Conservation (phyloP, 139 green algal species). For the Haematococcus sp. region DNA sequence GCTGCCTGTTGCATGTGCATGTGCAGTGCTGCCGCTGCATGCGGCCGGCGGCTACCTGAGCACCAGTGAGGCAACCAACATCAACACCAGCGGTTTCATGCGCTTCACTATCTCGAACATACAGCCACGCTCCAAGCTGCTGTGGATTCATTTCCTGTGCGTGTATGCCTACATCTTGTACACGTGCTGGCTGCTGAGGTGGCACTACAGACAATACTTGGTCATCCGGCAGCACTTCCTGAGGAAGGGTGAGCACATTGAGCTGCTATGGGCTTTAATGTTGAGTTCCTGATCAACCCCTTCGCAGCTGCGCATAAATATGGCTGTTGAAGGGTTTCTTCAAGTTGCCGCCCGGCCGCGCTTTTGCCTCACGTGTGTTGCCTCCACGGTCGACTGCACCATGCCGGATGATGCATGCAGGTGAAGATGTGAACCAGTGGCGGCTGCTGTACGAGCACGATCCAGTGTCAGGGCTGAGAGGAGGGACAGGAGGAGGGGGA, state of each 20-base stretch:
- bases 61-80: neutral
- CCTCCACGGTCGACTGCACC: too few relatives aligned
- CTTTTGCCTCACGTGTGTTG: too few relatives aligned
- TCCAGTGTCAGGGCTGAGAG: too few relatives aligned
- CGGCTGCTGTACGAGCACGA: slow-evolving; percentile 7
- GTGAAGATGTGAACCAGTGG: slow-evolving; percentile 24
- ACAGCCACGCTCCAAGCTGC: neutral
- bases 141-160: slow-evolving; percentile 18
- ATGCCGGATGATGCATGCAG: neutral
- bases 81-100: slow-evolving; percentile 22
- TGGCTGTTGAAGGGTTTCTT: too few relatives aligned
- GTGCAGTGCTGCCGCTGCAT: slow-evolving; percentile 1
- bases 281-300: too few relatives aligned
- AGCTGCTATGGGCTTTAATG: too few relatives aligned
- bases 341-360: too few relatives aligned
- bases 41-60: neutral
- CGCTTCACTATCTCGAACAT: slow-evolving; percentile 35
- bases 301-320: too few relatives aligned
- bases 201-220: slow-evolving; percentile 47
- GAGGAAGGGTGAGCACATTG: slow-evolving; percentile 22
- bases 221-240: slow-evolving; percentile 43
- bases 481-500: too few relatives aligned
- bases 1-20: too few relatives aligned
- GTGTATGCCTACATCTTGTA: slow-evolving; percentile 1
- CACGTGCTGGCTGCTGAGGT: slow-evolving; percentile 36